These are phyloP conservation scores for Aspergillus sclerotioniger DNA, from an alignment of 495 filamentous ascomycete species.

Conservation along the genomic window DNA sequence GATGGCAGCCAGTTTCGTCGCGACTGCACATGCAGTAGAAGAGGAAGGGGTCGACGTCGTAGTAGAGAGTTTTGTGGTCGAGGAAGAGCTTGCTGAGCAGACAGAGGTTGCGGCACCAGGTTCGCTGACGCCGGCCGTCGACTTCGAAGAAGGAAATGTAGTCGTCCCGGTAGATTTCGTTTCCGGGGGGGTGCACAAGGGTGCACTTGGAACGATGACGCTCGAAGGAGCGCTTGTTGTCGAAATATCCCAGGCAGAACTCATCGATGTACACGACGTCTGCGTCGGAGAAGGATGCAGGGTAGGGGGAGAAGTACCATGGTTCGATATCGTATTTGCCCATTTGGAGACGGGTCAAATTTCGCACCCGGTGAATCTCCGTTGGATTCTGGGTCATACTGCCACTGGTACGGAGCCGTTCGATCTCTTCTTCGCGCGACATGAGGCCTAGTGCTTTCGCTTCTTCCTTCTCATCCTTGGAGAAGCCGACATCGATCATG, in stretches of 20 bases:
- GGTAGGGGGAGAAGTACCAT: constrained; percentile 99
- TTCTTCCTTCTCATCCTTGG: constrained; percentile 50
- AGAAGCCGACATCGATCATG: constrained; percentile 56
- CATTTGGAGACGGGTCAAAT: constrained; percentile 89
- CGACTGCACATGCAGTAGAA: constrained; percentile 97
- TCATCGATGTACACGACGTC: constrained; percentile 96
- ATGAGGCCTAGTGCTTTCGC: constrained; percentile 53
- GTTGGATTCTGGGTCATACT: constrained; percentile 99
- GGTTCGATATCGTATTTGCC: constrained; percentile 88
- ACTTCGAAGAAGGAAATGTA: constrained; percentile 96
- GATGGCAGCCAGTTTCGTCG: constrained; percentile 81
- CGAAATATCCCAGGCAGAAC: constrained; percentile 92
- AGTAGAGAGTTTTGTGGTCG: constrained; percentile 99
- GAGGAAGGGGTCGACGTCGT: constrained; percentile 96
- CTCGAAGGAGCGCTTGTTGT: constrained; percentile 70
- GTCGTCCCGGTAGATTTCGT: constrained; percentile 96
- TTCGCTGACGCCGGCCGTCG: constrained; percentile 89
- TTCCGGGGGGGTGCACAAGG: constrained; percentile 88
- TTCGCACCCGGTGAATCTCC: constrained; percentile 93
- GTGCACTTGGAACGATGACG: constrained; percentile 90
- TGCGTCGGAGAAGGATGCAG: constrained; percentile 77
- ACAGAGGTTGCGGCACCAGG: constrained; percentile 96
- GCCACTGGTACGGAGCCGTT: constrained; percentile 86
- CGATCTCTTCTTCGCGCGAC: constrained; percentile 89
- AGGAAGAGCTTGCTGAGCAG: constrained; percentile 93